Conservation (phyloP, 768 basidiomycete genomes). For the Boletus rex-veris region DNA sequence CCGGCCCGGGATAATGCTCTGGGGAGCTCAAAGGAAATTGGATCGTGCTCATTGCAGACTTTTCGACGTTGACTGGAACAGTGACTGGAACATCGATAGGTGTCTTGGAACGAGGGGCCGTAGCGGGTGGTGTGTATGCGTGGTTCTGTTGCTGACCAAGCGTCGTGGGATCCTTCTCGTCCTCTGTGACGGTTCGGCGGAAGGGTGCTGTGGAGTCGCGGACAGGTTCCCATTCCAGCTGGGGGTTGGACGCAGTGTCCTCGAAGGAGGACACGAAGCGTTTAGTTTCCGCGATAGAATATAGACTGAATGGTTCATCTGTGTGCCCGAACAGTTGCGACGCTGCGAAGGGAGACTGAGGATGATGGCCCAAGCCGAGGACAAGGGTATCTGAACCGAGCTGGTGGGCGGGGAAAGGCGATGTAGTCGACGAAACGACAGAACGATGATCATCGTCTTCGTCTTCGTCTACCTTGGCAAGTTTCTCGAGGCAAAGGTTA, state of each 20-base stretch:
- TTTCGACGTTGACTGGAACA: constrained; percentile 49
- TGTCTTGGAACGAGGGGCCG: constrained; percentile 44
- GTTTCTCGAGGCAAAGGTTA: constrained; percentile 91
- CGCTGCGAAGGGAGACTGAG: constrained; percentile 85
- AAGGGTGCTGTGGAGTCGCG: constrained; percentile 68
- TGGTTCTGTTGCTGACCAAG: constrained; percentile 38
- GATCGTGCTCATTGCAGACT: constrained; percentile 58
- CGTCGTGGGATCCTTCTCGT: constrained; percentile 60
- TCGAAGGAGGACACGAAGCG: constrained; percentile 53
- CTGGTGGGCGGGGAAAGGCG: constrained; percentile 77
- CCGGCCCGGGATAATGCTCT: constrained; percentile 49
- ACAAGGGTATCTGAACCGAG: constrained; percentile 47
- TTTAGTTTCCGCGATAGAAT: constrained; percentile 77
- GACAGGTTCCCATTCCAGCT: constrained; percentile 46
- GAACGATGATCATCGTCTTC: constrained; percentile 89
- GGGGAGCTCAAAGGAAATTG: constrained; percentile 81
- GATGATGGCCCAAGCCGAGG: constrained; percentile 45
- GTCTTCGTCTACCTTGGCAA: constrained; percentile 82
- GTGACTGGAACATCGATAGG: constrained; percentile 57
- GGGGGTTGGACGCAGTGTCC: constrained; percentile 50
- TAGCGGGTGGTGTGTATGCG: constrained; percentile 25
- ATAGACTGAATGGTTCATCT: constrained; percentile 76
- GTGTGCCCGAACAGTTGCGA: constrained; percentile 78
- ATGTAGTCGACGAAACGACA: constrained; percentile 64
- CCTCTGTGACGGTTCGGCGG: constrained; percentile 68